Conservation (phyloP, 2,329 filamentous ascomycete genomes). For the Coniella vitis region DNA sequence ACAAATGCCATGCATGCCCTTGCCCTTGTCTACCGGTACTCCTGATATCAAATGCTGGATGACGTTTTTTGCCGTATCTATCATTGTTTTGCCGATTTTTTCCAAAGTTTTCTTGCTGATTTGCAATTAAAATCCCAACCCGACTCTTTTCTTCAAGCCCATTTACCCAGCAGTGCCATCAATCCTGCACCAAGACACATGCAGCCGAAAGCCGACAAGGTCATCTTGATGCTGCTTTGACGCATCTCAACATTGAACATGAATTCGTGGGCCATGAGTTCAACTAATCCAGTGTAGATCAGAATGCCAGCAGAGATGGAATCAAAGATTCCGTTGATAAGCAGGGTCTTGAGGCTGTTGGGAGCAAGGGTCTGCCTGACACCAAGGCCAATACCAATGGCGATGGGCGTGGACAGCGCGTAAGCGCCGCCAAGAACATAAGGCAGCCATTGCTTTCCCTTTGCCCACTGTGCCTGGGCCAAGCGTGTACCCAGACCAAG, state of each 20-base stretch:
- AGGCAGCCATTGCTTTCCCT: constrained; percentile 35
- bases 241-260: constrained; percentile 34
- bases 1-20: too few species aligned
- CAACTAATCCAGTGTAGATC: constrained; percentile 43
- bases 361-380: constrained; percentile 24
- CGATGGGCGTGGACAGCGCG: constrained; percentile 44
- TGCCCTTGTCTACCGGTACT: too few species aligned
- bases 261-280: constrained; percentile 42
- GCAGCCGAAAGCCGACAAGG: constrained; percentile 30
- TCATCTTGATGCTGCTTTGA: constrained; percentile 32
- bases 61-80: too few species aligned
- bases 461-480: constrained; percentile 46
- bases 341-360: constrained; percentile 32
- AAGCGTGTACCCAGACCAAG: constrained; percentile 56
- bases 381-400: constrained; percentile 43
- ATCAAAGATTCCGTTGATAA: constrained; percentile 39
- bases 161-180: constrained; percentile 45
- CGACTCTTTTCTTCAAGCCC: too few species aligned
- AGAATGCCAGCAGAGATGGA: constrained; percentile 41
- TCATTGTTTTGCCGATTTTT: too few species aligned
- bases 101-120: too few species aligned
- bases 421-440: constrained; percentile 42
- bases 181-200: constrained; percentile 34
- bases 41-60: too few species aligned
- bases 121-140: too few species aligned